Conservation (phyloP, 2,329 filamentous ascomycete species). For the Periconia sp. region DNA sequence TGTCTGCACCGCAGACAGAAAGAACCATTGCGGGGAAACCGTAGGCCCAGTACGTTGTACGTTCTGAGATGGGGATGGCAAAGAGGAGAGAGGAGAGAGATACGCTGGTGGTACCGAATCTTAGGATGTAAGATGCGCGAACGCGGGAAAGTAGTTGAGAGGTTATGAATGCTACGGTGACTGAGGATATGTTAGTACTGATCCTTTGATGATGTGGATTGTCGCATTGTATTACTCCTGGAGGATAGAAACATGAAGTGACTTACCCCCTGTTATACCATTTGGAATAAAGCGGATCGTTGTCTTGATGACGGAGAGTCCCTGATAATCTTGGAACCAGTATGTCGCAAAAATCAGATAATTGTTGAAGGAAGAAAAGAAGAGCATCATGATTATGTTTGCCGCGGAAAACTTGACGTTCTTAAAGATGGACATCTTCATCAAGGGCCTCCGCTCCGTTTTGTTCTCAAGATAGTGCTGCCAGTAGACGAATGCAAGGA, state of each 20-base stretch:
- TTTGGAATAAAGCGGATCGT: slow-evolving; percentile 73
- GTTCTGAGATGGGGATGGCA: slow-evolving; percentile 65
- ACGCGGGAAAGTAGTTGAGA: slow-evolving; percentile 52
- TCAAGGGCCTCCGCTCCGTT: slow-evolving; percentile 61
- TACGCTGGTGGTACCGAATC: slow-evolving; percentile 63
- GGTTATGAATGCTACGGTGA: slow-evolving; percentile 63
- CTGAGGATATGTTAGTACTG: slow-evolving; percentile 13
- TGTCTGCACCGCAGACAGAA: slow-evolving; percentile 70
- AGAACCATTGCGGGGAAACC: slow-evolving; percentile 71
- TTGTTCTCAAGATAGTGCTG: slow-evolving; percentile 64
- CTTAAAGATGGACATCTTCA: slow-evolving; percentile 70
- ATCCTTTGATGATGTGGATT: too few species aligned
- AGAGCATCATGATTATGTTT: slow-evolving; percentile 69
- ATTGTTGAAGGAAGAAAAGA: slow-evolving; percentile 72
- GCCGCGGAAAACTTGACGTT: slow-evolving; percentile 66
- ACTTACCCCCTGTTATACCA: slow-evolving; percentile 59
- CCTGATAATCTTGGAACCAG: slow-evolving; percentile 72
- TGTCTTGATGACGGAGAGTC: slow-evolving; percentile 66
- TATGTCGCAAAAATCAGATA: slow-evolving; percentile 72
- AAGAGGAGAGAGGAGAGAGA: slow-evolving; percentile 65
- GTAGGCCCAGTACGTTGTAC: slow-evolving; percentile 71
- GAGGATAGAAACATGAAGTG: background rate
- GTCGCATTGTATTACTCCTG: too few species aligned
- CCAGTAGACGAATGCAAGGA: slow-evolving; percentile 65
- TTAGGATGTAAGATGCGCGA: slow-evolving; percentile 63